A percentile compares a stretch with the other conserved stretches of the same genome.
These are phyloP conservation scores for Zea luxurians DNA, from an alignment of 176 grass and related monocot genomes.

Conservation along the genomic window DNA sequence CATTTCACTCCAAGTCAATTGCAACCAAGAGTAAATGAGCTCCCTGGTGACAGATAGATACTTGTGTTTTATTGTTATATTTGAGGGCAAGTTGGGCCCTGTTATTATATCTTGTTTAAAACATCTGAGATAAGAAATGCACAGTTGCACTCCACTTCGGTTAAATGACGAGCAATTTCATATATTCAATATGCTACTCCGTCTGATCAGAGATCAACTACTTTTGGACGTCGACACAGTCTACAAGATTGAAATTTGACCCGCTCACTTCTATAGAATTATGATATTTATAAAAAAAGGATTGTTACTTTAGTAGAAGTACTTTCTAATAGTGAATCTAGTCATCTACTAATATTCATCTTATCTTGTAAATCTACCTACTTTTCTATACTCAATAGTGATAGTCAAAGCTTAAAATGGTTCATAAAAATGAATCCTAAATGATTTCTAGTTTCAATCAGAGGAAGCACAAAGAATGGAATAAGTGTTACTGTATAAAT, in stretches of 20 bases:
- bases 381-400: neutral
- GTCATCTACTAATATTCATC: neutral
- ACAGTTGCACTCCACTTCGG: neutral
- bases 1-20: neutral
- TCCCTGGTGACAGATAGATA: neutral
- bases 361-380: neutral
- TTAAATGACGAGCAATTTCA: conserved; percentile 3
- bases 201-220: neutral
- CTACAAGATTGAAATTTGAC: neutral
- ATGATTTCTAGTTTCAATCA: neutral
- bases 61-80: neutral
- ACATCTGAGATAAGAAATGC: conserved; percentile 4
- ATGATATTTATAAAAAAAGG: neutral
- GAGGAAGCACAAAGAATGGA: neutral
- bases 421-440: neutral
- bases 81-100: too few species aligned
- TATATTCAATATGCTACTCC: neutral
- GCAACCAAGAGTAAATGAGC: conserved; percentile 13
- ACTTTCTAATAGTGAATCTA: neutral
- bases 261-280: neutral
- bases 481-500: conserved; percentile 13
- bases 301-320: neutral
- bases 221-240: neutral
- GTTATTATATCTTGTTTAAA: neutral
- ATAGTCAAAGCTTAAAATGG: neutral